Evolutionary conservation across 805 yeast genomes (phyloP).

Genomic region (Candida michaelii): DNA sequence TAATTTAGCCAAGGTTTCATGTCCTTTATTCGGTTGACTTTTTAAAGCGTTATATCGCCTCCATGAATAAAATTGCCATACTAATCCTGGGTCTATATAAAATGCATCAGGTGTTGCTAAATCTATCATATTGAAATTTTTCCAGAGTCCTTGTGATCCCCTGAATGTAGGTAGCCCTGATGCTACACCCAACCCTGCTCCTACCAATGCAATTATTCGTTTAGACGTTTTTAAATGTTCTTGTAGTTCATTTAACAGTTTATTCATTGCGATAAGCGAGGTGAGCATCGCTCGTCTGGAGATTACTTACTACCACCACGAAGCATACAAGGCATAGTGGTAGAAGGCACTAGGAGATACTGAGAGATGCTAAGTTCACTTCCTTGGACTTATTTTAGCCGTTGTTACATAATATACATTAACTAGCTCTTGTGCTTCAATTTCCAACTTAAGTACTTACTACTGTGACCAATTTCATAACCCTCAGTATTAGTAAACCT

Average conservation of each 20-base stretch:
- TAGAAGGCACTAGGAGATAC: no score
- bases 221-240: constrained; percentile 44
- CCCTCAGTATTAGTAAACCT: constrained; percentile 18
- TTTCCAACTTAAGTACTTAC: constrained; percentile 62
- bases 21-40: constrained; percentile 76
- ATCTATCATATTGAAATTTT: constrained; percentile 73
- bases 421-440: constrained; percentile 8
- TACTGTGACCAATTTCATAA: constrained; percentile 65
- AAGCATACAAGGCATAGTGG: no score
- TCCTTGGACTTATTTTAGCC: no score
- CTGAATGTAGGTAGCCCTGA: constrained; percentile 78
- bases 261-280: constrained; percentile 10
- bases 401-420: constrained; percentile 4
- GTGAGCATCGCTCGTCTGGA: no score
- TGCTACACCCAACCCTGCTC: constrained; percentile 79
- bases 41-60: constrained; percentile 62
- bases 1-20: constrained; percentile 63
- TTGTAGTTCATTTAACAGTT: constrained; percentile 45
- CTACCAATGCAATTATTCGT: constrained; percentile 64
- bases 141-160: constrained; percentile 76
- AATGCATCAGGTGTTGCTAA: constrained; percentile 93
- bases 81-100: constrained; percentile 75
- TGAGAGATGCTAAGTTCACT: no score
- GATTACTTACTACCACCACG: no score
- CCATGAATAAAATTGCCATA: constrained; percentile 85